Conservation (phyloP, 108 stramenopile genomes). For the Nitzschia palea region DNA sequence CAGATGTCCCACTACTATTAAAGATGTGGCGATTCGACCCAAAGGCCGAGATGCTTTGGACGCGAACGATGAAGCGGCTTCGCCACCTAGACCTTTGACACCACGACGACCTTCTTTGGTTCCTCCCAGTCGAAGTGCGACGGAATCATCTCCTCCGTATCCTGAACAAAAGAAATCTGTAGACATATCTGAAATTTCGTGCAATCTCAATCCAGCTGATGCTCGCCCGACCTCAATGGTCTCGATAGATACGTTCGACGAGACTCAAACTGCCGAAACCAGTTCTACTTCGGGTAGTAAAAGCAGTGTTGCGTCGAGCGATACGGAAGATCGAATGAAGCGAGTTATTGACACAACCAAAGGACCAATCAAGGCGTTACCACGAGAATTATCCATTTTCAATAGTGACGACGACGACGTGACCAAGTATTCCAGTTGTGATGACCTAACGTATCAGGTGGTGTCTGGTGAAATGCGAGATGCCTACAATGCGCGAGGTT, state of each 20-base stretch:
- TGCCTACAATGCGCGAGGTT: slow-evolving; percentile 26
- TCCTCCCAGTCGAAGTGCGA: neutral
- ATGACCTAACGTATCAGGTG: slow-evolving; percentile 2
- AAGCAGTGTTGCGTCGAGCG: neutral
- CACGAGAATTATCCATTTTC: slow-evolving; percentile 20
- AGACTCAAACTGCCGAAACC: neutral
- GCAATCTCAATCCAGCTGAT: too few relatives aligned
- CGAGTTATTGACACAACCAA: slow-evolving; percentile 2
- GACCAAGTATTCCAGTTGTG: slow-evolving; percentile 8
- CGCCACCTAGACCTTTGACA: neutral
- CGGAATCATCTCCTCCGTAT: neutral
- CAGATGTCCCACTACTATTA: too few relatives aligned
- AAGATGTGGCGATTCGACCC: neutral
- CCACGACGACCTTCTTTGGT: slow-evolving; percentile 5
- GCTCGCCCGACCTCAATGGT: neutral
- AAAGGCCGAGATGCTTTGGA: neutral
- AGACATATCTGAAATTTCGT: too few relatives aligned
- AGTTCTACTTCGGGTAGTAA: neutral
- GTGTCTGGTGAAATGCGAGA: slow-evolving; percentile 6
- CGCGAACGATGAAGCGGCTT: neutral
- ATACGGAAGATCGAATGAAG: neutral
- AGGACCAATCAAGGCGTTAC: slow-evolving; percentile 23
- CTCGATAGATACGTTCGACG: too few relatives aligned
- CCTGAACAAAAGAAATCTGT: neutral
- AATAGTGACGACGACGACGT: slow-evolving; percentile 24